Base-by-base conservation (phyloP, 75 land plant genomes). In the Larix kaempferi region DNA sequence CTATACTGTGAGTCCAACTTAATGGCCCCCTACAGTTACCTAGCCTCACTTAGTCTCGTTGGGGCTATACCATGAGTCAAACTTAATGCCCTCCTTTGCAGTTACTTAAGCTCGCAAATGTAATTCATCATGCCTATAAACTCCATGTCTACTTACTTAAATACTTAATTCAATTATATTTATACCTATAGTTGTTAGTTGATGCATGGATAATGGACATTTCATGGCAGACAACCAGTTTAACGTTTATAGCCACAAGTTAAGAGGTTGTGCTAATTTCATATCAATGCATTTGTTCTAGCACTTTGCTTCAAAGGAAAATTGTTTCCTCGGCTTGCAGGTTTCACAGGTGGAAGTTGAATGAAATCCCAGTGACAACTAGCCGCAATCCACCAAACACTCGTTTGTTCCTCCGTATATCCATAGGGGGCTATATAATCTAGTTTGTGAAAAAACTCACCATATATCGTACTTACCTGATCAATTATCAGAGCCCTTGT, bases 391-490 rank as follows among this genome's bases (percentile, higher is more conserved):
- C 95, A 60, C 95, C 93, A 87, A 90, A 93, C 2, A 62, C 57
- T 66, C 67, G 55, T 5, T 59, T 26, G 15, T 10, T 39, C n/a
- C 22, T 8, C 71, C 88, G 82, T 26, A 87, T 66, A 33, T 23
- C 22, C 23, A 88, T 82, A n/a, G n/a, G n/a, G n/a, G 7, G 90
- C 93, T 76, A 93, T 79, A 57, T 77, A 84, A 17, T 89, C 91
- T 56, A 93, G 86, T 57, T 73, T 82, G 57, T 93, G 91, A 75
- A 93, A 89, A n/a, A 91, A 35, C 66, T 86, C 85, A 0, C 84
- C 91, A 80, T 87, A 88, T 16, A 91, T 83, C 95, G 91, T 91
- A 72, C 95, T 93, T 65, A 89, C 83, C 72, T 93, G 93, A 69
- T 93, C 95, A 55, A 93, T 83, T 56, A 93, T 78, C 19, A 93